Conservation (phyloP, 2,329 filamentous ascomycete species). For the Tolypocladium ophioglossoides region DNA sequence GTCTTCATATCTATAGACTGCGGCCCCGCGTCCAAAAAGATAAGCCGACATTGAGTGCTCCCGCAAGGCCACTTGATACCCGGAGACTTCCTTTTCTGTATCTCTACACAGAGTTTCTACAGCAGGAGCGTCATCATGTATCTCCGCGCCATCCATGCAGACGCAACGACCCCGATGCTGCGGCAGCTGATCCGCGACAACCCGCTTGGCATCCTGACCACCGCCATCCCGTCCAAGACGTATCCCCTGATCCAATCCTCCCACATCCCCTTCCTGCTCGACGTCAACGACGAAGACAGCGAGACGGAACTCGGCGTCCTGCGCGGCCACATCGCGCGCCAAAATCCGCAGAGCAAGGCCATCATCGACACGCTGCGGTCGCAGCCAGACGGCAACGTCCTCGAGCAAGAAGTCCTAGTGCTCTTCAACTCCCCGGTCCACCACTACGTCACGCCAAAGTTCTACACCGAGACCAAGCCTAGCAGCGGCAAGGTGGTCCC, state of each 20-base stretch:
- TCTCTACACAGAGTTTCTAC: neutral
- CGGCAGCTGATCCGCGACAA: slow-evolving; percentile 47
- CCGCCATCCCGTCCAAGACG: slow-evolving; percentile 40
- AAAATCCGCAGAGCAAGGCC: slow-evolving; percentile 53
- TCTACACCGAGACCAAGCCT: slow-evolving; percentile 57
- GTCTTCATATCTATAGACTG: no score
- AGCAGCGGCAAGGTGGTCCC: slow-evolving; percentile 50
- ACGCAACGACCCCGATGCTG: slow-evolving; percentile 36
- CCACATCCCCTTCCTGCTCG: slow-evolving; percentile 51
- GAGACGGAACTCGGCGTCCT: slow-evolving; percentile 33
- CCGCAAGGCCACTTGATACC: neutral
- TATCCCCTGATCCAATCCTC: slow-evolving; percentile 44
- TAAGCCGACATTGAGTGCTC: no score
- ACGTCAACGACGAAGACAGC: slow-evolving; percentile 30
- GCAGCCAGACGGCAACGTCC: slow-evolving; percentile 7
- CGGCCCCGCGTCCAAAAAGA: no score
- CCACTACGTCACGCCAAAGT: slow-evolving; percentile 59
- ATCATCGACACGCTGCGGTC: slow-evolving; percentile 36
- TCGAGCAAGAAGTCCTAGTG: slow-evolving; percentile 47
- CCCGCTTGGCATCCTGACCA: slow-evolving; percentile 53
- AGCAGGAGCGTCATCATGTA: slow-evolving; percentile 34
- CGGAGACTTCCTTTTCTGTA: neutral
- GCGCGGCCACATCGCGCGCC: slow-evolving; percentile 50
- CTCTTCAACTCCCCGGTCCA: slow-evolving; percentile 49
- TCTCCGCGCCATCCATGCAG: slow-evolving; percentile 42